Evolutionary conservation across 257 asterid species (phyloP), one percentile per base, ranked within the genome.

Genomic region (Penstemon eatonii): DNA sequence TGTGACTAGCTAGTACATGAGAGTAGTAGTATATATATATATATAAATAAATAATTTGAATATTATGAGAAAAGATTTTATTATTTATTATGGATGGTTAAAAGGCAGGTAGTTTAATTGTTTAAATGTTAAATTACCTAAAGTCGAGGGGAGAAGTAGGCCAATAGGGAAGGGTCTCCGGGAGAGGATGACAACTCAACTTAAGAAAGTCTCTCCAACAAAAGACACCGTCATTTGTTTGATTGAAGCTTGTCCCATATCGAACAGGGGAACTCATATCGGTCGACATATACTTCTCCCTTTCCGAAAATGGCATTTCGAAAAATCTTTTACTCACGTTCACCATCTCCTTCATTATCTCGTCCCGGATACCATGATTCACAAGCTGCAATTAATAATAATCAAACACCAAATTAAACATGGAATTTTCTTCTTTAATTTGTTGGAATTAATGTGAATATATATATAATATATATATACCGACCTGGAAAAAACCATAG

Each of bases 121-220:
- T 15, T 15, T 15, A 15, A 15, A 15, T 15, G 18, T 15, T 15
- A 0, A 15, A 15, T 33, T 73, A 92, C 98, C 95, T 80, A 47
- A 93, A 90, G 78, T 84, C 85, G 7, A 50, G 60, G 6, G 99
- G 98, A 66, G 93, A 86, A 76, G 96, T 74, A 11, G 98, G 99
- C 95, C 99, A 93, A 59, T 80, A 87, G 9, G 90, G 79, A 45
- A 90, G 83, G 40, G 65, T 84, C 38, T 93, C 81, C 4, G 81
- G 77, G 19, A 73, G 70, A 60, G 96, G 93, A 7, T 79, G 76
- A 66, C 95, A 93, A 38, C 73, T 80, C 52, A 93, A 62, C 86
- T 93, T 93, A 56, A 93, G 87, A 66, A 93, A 90, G 33, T 93
- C 99, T 60, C 99, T 82, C 99, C 99, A 93, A 63, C 92, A 82